A percentile compares a stretch with the other conserved stretches of the same genome.
phyloP scores from a whole-genome alignment of 2,329 filamentous ascomycete species.

The Plenodomus lindquistii region DNA sequence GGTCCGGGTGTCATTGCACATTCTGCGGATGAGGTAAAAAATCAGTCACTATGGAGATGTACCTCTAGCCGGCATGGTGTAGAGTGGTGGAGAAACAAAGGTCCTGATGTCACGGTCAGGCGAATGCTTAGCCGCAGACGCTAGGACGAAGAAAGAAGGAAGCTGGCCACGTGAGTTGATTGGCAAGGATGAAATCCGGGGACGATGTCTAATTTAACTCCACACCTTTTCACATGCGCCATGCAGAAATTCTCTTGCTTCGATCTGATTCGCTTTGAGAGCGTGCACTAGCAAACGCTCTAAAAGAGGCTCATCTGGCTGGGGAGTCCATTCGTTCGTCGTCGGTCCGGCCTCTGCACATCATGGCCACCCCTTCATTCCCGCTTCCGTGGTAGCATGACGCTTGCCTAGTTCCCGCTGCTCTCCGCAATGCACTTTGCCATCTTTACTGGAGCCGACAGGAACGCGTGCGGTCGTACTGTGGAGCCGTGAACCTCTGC shows the following conservation, averaged over 20 bases:
- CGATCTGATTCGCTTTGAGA: conserved; percentile 11
- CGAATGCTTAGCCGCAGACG: conserved; percentile 8
- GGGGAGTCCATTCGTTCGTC: conserved; percentile 15
- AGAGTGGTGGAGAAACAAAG: conserved; percentile 1
- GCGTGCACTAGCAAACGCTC: conserved; percentile 8
- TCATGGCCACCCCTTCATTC: conserved; percentile 5
- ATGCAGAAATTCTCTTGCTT: too few species aligned
- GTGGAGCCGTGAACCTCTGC: neutral
- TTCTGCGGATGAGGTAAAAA: neutral
- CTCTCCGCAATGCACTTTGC: conserved; percentile 7
- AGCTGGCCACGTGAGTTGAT: conserved; percentile 17
- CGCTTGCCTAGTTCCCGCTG: conserved; percentile 15
- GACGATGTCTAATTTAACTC: conserved; percentile 15
- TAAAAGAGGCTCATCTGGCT: conserved; percentile 17
- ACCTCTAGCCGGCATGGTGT: conserved; percentile 5
- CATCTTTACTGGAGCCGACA: conserved; percentile 9
- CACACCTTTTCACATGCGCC: conserved; percentile 17
- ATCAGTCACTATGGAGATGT: conserved; percentile 1
- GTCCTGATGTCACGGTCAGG: neutral
- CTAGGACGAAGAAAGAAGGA: conserved; percentile 22
- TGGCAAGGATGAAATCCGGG: conserved; percentile 19
- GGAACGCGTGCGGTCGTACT: neutral
- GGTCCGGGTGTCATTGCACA: neutral
- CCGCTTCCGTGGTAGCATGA: conserved; percentile 14
- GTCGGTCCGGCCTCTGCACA: conserved; percentile 16